Evolutionary conservation across 2,329 filamentous ascomycete species (phyloP).

Genomic region (Microthyrium microscopicum): DNA sequence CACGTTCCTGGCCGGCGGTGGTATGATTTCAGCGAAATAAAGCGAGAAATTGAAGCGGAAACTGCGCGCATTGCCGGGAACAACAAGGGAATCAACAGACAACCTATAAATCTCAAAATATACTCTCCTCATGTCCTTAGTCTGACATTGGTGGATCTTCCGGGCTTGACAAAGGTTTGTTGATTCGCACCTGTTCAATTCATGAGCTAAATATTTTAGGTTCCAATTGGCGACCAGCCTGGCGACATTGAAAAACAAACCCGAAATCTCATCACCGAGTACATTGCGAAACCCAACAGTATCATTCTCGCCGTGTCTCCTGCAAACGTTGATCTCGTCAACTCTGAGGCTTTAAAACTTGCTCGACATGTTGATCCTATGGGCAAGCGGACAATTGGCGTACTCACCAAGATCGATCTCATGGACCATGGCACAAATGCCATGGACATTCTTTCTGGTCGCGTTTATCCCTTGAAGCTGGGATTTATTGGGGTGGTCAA

Average conservation of each 20-base stretch:
- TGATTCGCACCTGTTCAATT: not conserved
- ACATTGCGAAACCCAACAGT: constrained; percentile 97
- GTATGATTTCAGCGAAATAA: constrained; percentile 83
- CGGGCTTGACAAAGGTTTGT: constrained; percentile 77
- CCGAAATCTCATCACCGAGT: constrained; percentile 87
- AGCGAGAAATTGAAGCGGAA: constrained; percentile 93
- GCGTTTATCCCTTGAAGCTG: constrained; percentile 90
- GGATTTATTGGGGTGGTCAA: constrained; percentile 98
- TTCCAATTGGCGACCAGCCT: constrained; percentile 94
- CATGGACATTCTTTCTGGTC: constrained; percentile 88
- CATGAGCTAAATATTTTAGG: constrained; percentile 29
- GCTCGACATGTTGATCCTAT: constrained; percentile 92
- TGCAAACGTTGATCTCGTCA: constrained; percentile 95
- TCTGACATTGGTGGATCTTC: constrained; percentile 87
- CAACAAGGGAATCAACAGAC: constrained; percentile 96
- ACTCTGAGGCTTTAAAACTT: constrained; percentile 92
- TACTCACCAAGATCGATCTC: constrained; percentile 89
- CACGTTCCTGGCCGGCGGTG: constrained; percentile 82
- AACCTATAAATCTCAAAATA: constrained; percentile 96
- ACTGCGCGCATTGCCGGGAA: constrained; percentile 85
- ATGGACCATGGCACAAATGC: constrained; percentile 99
- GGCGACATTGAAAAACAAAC: constrained; percentile 98
- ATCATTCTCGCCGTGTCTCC: constrained; percentile 93
- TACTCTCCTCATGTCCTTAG: constrained; percentile 96
- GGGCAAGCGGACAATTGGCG: constrained; percentile 86